Conservation (phyloP, 805 yeast species). For the Wickerhamomyces alni region DNA sequence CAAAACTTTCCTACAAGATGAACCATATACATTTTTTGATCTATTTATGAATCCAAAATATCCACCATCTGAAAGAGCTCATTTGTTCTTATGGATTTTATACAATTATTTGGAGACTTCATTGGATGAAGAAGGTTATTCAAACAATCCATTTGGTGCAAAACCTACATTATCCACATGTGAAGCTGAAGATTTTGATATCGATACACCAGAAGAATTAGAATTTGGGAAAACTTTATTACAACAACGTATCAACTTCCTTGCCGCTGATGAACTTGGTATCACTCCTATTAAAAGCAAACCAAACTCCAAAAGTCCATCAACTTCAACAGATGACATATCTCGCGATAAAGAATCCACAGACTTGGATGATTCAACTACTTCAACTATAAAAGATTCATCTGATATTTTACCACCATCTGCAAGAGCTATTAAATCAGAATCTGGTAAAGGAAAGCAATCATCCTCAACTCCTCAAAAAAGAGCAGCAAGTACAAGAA, state of each 20-base stretch:
- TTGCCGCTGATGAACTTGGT: conserved; percentile 20
- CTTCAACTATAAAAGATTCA: too few relatives aligned
- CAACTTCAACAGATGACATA: neutral
- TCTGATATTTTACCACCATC: too few relatives aligned
- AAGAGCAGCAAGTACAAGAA: neutral
- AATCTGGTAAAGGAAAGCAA: too few relatives aligned
- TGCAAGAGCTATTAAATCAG: too few relatives aligned
- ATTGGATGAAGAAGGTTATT: conserved; percentile 44
- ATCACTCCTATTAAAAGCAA: neutral
- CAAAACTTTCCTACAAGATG: conserved; percentile 21
- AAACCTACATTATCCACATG: conserved; percentile 29
- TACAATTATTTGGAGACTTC: conserved; percentile 78
- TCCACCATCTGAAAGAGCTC: conserved; percentile 61
- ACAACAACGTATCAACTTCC: conserved; percentile 29
- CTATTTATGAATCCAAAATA: conserved; percentile 59
- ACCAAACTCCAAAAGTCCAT: neutral
- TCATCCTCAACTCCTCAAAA: neutral
- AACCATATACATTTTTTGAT: conserved; percentile 57
- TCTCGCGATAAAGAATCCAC: too few relatives aligned
- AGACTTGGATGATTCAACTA: neutral
- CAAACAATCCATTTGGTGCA: conserved; percentile 53
- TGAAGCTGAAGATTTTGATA: conserved; percentile 27
- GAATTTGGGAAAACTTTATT: conserved; percentile 37
- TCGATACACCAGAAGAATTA: conserved; percentile 38
- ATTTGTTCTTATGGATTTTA: conserved; percentile 75